Conservation (phyloP, 2,329 filamentous ascomycete genomes). For the Simplicillium aogashimaense region DNA sequence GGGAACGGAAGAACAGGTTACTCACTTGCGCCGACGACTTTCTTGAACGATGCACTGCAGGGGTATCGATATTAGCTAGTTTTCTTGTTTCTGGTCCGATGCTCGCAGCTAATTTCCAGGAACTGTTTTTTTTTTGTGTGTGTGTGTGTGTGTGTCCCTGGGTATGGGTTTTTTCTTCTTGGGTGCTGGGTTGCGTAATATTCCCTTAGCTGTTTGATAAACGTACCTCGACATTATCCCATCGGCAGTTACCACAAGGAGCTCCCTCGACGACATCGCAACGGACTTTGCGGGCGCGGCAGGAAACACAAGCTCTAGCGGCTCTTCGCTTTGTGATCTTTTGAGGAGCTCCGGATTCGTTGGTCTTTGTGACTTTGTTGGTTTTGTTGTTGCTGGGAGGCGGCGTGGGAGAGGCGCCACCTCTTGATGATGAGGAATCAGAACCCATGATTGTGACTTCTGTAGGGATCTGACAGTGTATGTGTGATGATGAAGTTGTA, state of each 20-base stretch:
- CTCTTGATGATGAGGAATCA: conserved; percentile 6
- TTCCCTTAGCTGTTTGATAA: background rate
- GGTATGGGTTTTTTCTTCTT: background rate
- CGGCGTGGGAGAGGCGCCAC: conserved; percentile 19
- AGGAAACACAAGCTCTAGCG: conserved; percentile 85
- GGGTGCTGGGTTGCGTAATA: background rate
- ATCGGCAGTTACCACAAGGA: conserved; percentile 79
- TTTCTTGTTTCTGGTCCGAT: background rate
- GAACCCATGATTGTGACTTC: background rate
- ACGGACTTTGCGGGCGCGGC: conserved; percentile 79
- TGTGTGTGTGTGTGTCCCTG: background rate
- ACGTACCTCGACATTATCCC: conserved; percentile 59
- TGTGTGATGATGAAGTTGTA: too few relatives aligned
- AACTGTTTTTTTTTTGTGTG: conserved; percentile 1
- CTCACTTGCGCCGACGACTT: conserved; percentile 79
- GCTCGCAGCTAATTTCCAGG: too few relatives aligned
- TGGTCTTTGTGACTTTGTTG: conserved; percentile 3
- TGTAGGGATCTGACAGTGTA: too few relatives aligned
- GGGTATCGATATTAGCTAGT: conserved; percentile 1
- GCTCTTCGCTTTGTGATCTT: conserved; percentile 68
- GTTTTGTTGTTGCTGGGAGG: conserved; percentile 14
- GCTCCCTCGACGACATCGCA: conserved; percentile 88
- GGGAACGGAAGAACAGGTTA: conserved; percentile 14
- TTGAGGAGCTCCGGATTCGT: conserved; percentile 21
- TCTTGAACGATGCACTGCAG: conserved; percentile 58